Base-by-base conservation (phyloP, 2,329 filamentous ascomycete genomes). In the Annulohypoxylon truncatum region DNA sequence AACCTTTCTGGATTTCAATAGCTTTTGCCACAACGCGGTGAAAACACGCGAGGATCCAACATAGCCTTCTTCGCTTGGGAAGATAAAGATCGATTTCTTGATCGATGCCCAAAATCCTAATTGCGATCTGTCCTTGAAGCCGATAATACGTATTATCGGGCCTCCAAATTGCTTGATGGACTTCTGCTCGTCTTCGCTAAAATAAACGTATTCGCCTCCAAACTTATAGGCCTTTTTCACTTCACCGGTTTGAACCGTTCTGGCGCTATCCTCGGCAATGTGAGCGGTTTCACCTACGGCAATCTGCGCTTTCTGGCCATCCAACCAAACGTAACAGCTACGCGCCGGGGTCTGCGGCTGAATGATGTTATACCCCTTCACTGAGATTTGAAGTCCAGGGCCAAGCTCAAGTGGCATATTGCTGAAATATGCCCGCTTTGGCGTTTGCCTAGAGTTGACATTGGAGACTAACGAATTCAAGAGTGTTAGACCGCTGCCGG, bases 201-300 rank as follows among this genome's bases (percentile, higher is more conserved):
- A 99, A 51, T 91, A 87, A 48, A 99, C 88, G 50, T 93, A 93
- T 70, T 97, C 93, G 38, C 93, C 94, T 10, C 95, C 96, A 75
- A 98, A 98, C 73, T 96, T 97, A 83, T 96, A 99, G 0, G 95
- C 96, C 78, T 96, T 97, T 64, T 91, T 91, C 18, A 96, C 87
- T 73, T 98, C 94, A 2, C 81, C 81, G 72, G 94, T 94, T 68
- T 96, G 90, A 0, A 98, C 89, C 0, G 89, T 88, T 35, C 90
- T 86, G 1, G 90, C 87, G 15, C 89, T 94, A 71, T 96, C 93
- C 66, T 93, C 92, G 3, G 93, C 90, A 59, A 94, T 85, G 61
- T 90, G 88, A 1, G 89, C 90, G 0, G 92, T 96, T 72, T 91
- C 87, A 1, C 92, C 89, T 10, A 87, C 83, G 0, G 89, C 94